phyloP scores from a whole-genome alignment of 73 alveolate genomes.

The Paramecium bursaria region DNA sequence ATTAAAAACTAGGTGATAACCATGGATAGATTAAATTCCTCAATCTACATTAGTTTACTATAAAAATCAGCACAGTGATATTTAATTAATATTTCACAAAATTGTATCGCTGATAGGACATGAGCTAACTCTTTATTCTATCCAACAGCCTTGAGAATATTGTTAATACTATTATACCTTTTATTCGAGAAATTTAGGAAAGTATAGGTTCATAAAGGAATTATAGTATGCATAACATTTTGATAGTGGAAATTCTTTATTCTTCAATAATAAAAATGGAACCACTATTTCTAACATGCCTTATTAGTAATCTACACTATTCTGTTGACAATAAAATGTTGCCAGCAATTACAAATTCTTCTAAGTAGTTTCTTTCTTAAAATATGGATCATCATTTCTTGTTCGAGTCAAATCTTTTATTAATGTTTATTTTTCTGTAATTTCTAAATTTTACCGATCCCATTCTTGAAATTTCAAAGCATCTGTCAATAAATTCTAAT shows the following conservation, averaged over 20 bases:
- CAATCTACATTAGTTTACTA: neutral
- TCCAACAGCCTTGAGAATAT: neutral
- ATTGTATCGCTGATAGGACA: slow-evolving; percentile 34
- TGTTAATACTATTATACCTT: slow-evolving; percentile 9
- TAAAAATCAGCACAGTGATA: slow-evolving; percentile 46
- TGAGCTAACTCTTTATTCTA: slow-evolving; percentile 29
- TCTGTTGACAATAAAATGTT: slow-evolving; percentile 61
- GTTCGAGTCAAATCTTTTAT: slow-evolving; percentile 61
- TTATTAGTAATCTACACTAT: slow-evolving; percentile 55
- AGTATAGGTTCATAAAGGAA: slow-evolving; percentile 50
- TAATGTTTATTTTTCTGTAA: slow-evolving; percentile 46
- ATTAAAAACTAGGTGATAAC: slow-evolving; percentile 26
- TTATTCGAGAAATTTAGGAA: slow-evolving; percentile 59
- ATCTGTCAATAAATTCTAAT: neutral
- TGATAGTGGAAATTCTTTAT: slow-evolving; percentile 49
- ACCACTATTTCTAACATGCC: slow-evolving; percentile 67
- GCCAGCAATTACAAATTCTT: slow-evolving; percentile 53
- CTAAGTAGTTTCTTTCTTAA: slow-evolving; percentile 59
- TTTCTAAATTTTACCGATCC: slow-evolving; percentile 28
- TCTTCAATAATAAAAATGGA: slow-evolving; percentile 61
- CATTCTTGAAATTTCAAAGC: neutral
- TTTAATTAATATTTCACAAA: slow-evolving; percentile 6
- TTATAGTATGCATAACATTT: slow-evolving; percentile 68
- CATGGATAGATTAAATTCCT: slow-evolving; percentile 30
- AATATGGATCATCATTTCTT: slow-evolving; percentile 61